These are phyloP conservation scores for Picocystis salinarum DNA, from an alignment of 139 green algal genomes.

Conservation along the genomic window DNA sequence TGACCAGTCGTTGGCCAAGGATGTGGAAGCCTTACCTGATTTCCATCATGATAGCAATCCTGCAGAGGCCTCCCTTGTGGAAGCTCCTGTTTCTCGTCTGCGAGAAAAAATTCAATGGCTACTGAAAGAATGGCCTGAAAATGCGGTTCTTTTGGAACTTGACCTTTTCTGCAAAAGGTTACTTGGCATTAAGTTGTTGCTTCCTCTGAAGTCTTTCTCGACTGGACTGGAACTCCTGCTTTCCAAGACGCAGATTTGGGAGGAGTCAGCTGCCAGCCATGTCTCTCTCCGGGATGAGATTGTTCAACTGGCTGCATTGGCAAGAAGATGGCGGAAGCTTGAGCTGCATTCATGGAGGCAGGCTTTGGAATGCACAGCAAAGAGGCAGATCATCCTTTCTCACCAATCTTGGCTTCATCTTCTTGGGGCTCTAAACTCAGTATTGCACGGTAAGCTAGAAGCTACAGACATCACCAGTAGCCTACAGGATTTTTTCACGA, in stretches of 20 bases:
- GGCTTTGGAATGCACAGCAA: conserved; percentile 28
- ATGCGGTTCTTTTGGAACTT: conserved; percentile 75
- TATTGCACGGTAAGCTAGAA: neutral
- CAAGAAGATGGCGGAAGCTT: conserved; percentile 64
- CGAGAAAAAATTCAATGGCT: conserved; percentile 28
- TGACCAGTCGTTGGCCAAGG: too few species aligned
- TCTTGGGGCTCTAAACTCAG: conserved; percentile 36
- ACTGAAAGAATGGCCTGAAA: conserved; percentile 78
- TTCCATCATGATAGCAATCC: too few species aligned
- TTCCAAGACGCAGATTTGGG: conserved; percentile 60
- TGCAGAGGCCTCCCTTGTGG: too few species aligned
- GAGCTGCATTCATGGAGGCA: conserved; percentile 70
- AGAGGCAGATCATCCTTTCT: conserved; percentile 30
- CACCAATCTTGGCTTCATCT: conserved; percentile 76
- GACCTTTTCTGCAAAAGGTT: conserved; percentile 53
- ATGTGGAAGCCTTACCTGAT: too few species aligned
- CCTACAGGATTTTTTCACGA: conserved; percentile 80
- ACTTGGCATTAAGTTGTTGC: conserved; percentile 26
- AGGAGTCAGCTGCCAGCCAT: conserved; percentile 73
- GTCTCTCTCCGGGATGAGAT: conserved; percentile 59
- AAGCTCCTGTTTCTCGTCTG: too few species aligned
- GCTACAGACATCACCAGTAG: neutral
- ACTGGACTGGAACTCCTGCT: conserved; percentile 90
- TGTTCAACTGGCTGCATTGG: conserved; percentile 32
- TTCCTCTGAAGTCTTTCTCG: conserved; percentile 59